Conservation (phyloP, 306 rosid genomes). For the Psophocarpus tetragonolobus region DNA sequence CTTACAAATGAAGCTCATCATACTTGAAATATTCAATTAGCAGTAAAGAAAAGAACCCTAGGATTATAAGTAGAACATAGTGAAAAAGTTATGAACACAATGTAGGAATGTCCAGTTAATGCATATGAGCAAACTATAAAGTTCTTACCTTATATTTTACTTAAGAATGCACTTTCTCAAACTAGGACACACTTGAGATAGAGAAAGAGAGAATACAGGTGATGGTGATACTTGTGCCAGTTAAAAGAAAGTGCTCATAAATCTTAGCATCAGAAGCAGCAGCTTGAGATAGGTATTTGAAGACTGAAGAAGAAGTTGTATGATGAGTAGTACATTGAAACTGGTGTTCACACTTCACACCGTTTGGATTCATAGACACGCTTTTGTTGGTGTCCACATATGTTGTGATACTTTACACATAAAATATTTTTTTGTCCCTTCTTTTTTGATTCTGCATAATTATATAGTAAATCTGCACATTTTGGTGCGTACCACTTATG, state of each 20-base stretch:
- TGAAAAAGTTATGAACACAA: neutral
- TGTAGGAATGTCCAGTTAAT: conserved; percentile 14
- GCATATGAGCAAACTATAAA: neutral
- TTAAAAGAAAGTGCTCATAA: conserved; percentile 25
- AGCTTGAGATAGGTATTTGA: conserved; percentile 19
- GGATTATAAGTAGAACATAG: neutral
- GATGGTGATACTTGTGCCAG: neutral
- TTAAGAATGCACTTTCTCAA: conserved; percentile 29
- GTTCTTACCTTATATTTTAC: conserved; percentile 32
- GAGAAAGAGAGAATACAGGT: neutral
- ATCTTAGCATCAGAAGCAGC: conserved; percentile 4
- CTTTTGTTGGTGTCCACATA: conserved; percentile 44
- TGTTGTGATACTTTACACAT: conserved; percentile 30
- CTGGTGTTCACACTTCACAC: conserved; percentile 33
- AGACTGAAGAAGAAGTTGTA: conserved; percentile 20
- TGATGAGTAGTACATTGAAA: conserved; percentile 25
- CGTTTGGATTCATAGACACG: conserved; percentile 35
- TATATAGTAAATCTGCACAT: conserved; percentile 28
- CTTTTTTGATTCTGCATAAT: conserved; percentile 45
- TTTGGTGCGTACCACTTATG: conserved; percentile 44
- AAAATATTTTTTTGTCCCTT: neutral
- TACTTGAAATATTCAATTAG: conserved; percentile 7
- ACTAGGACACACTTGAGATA: conserved; percentile 12
- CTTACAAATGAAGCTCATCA: conserved; percentile 2
- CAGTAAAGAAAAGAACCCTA: neutral